Conservation (phyloP, 1,284 basidiomycete species). For the Puccinia polysora region DNA sequence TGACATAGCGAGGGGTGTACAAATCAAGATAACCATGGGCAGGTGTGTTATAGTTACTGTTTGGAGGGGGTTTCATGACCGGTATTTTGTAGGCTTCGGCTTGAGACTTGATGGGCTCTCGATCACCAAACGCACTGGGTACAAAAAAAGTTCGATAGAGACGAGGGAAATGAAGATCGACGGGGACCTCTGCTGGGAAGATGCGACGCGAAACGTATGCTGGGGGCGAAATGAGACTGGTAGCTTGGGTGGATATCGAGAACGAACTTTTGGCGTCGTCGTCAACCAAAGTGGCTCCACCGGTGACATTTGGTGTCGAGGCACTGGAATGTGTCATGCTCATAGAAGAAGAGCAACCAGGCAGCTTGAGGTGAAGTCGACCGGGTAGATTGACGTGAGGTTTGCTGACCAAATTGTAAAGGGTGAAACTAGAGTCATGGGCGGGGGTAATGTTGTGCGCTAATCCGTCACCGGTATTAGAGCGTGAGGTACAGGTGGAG, state of each 20-base stretch:
- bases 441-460: neutral
- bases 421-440: conserved; percentile 21
- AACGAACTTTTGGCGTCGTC: conserved; percentile 42
- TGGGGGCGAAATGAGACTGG: conserved; percentile 40
- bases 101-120: conserved; percentile 33
- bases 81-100: conserved; percentile 24
- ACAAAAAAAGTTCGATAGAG: conserved; percentile 43
- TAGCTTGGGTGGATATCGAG: conserved; percentile 44
- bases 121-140: conserved; percentile 42
- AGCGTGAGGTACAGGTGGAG: conserved; percentile 39
- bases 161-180: conserved; percentile 33
- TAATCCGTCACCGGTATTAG: conserved; percentile 16
- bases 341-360: conserved; percentile 23
- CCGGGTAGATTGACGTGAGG: conserved; percentile 22
- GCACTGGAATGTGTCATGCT: conserved; percentile 12
- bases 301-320: conserved; percentile 5
- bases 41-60: conserved; percentile 36
- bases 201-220: conserved; percentile 20
- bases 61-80: conserved; percentile 22
- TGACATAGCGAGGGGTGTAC: conserved; percentile 71
- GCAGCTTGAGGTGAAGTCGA: conserved; percentile 10
- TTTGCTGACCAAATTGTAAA: conserved; percentile 11
- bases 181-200: conserved; percentile 39
- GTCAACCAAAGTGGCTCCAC: conserved; percentile 12
- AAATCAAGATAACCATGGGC: conserved; percentile 57